Evolutionary conservation across 192 early-diverging fungal species (phyloP).

Genomic region (Rhizophagus prolifer): DNA sequence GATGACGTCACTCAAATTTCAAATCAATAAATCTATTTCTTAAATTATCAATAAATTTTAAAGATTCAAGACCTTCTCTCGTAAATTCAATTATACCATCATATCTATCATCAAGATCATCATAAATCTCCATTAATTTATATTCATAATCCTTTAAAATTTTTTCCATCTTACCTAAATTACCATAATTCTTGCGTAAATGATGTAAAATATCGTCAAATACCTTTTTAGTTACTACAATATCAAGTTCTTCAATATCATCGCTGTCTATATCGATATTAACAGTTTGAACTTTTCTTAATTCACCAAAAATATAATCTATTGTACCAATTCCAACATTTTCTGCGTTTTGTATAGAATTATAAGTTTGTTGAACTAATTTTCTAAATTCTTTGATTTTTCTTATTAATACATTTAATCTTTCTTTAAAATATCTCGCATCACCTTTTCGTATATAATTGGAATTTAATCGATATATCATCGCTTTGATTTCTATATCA

Average conservation of each 20-base stretch:
- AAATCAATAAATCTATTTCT: neutral
- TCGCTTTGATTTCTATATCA: neutral
- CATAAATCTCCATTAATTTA: neutral
- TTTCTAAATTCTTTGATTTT: constrained; percentile 1
- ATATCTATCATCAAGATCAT: neutral
- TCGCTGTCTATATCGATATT: neutral
- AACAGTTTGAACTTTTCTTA: neutral
- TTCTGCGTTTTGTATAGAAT: neutral
- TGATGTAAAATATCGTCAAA: neutral
- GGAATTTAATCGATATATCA: constrained; percentile 4
- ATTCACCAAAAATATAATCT: neutral
- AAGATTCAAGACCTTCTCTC: constrained; percentile 7
- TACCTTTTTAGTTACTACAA: neutral
- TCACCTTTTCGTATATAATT: neutral
- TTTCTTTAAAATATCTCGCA: constrained; percentile 2
- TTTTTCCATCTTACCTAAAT: neutral
- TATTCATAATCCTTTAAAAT: neutral
- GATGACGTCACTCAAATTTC: too few species aligned
- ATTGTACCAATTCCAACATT: neutral
- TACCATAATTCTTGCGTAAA: neutral
- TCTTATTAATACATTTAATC: neutral
- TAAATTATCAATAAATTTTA: neutral
- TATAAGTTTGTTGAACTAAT: neutral
- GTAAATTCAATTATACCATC: neutral
- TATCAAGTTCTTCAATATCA: neutral